These are phyloP conservation scores for Penicillium chermesinum DNA, from an alignment of 495 filamentous ascomycete genomes.

Conservation along the genomic window DNA sequence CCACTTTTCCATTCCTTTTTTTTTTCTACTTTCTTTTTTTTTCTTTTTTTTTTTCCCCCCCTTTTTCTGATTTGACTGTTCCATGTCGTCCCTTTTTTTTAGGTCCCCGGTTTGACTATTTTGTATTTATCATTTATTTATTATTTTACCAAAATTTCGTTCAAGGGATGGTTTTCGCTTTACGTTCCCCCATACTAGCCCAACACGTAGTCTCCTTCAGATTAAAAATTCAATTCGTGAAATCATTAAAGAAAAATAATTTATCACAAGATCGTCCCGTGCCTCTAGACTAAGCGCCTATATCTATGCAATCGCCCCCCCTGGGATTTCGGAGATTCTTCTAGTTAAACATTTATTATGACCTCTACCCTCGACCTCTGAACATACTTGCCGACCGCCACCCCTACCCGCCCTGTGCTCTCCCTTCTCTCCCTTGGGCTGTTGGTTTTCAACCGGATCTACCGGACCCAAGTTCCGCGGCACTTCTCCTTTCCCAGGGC, in stretches of 20 bases:
- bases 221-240: constrained; percentile 13
- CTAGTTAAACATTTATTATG: constrained; percentile 17
- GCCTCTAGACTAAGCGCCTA: constrained; percentile 20
- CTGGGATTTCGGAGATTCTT: constrained; percentile 8
- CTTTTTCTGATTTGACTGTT: not conserved
- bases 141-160: no score
- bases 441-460: constrained; percentile 29
- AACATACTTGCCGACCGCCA: constrained; percentile 19
- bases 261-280: constrained; percentile 12
- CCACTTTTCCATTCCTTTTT: constrained; percentile 6
- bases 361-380: not conserved
- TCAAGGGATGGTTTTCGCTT: not conserved
- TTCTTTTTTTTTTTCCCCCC: constrained; percentile 6
- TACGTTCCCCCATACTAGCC: not conserved
- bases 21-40: not conserved
- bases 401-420: constrained; percentile 14
- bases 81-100: constrained; percentile 4
- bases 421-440: constrained; percentile 36
- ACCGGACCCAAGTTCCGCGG: constrained; percentile 37
- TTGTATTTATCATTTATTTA: not conserved
- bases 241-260: constrained; percentile 7
- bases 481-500: constrained; percentile 35
- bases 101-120: constrained; percentile 5
- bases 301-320: constrained; percentile 28
- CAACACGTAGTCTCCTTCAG: constrained; percentile 4